Base-by-base conservation (phyloP, 2,329 filamentous ascomycete species). In the Fusarium lyarnte region DNA sequence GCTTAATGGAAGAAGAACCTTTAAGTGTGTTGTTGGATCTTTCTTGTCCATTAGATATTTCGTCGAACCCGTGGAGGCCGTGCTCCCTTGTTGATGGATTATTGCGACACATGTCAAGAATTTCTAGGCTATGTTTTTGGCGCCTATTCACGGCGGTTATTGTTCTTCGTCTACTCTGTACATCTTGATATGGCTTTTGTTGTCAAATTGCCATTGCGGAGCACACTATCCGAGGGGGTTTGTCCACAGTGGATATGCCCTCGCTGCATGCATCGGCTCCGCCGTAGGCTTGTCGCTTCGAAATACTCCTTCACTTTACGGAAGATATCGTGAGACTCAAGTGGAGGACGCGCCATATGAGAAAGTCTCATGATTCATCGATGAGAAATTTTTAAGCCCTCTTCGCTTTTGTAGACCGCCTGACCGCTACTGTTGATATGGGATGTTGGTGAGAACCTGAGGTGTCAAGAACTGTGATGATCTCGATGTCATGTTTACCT, bases 211-310 rank as follows among this genome's bases (percentile, higher is more conserved):
- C 58, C 65, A 65, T 69, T 54, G 54, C 57, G 55, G 58, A 66
- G 57, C 42, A 55, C 23, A 47, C 27, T 21, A 29, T 43, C 47
- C 38, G 53, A 66, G 45, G 16, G 42, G 31, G 61, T 63, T 73
- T 73, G 66, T 58, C 66, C 70, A 70, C 57, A 70, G 57, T 73
- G 70, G 70, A 29, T 41, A 70, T 57, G 58, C n/a, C 45, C 39
- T 66, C 39, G 41, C 16, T 27, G 64, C 46, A 54, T 69, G 54
- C 42, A 54, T 72, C 59, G 55, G 64, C 59, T 70, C 69, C 65
- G 69, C 70, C 65, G 59, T 54, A 42, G 61, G 46, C 42, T 35
- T 41, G 49, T 67, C 41, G 49, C 27, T 35, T 57, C 29, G 25
- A 61, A 19, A 42, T 54, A 45, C 46, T 38, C 35, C 58, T 16